Evolutionary conservation across 2,329 filamentous ascomycete genomes (phyloP).

Genomic region (Cytospora leucostoma): DNA sequence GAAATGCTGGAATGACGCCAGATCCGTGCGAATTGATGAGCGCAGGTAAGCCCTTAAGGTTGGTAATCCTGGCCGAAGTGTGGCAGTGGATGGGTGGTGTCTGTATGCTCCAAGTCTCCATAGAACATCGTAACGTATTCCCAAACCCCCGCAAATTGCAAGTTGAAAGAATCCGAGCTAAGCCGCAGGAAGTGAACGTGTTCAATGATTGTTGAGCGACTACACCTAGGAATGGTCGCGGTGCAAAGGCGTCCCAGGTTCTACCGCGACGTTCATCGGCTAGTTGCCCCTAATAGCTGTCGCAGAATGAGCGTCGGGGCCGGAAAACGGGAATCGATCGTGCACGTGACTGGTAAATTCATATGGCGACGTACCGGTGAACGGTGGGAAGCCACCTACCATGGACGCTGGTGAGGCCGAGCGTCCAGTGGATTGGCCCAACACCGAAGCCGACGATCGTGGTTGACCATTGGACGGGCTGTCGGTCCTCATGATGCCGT

Average conservation of each 20-base stretch:
- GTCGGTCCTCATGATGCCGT: slow-evolving; percentile 33
- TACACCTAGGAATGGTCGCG: neutral
- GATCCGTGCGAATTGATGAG: neutral
- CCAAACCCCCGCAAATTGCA: too few relatives aligned
- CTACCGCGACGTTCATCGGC: slow-evolving; percentile 13
- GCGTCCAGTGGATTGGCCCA: slow-evolving; percentile 40
- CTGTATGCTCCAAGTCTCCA: neutral
- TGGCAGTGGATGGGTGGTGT: neutral
- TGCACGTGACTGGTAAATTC: slow-evolving; percentile 45
- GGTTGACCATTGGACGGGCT: slow-evolving; percentile 36
- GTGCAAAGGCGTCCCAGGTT: slow-evolving; percentile 13
- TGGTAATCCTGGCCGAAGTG: neutral
- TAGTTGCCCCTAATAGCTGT: slow-evolving; percentile 48
- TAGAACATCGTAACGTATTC: neutral
- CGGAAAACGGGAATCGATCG: slow-evolving; percentile 52
- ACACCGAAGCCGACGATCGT: slow-evolving; percentile 28
- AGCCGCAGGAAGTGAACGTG: neutral
- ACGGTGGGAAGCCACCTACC: slow-evolving; percentile 46
- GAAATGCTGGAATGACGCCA: slow-evolving; percentile 1
- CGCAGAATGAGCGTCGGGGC: slow-evolving; percentile 49
- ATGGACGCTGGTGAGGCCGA: slow-evolving; percentile 49
- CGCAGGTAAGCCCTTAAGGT: neutral
- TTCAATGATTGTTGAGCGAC: slow-evolving; percentile 6
- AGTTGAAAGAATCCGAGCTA: neutral
- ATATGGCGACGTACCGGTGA: slow-evolving; percentile 49